Evolutionary conservation across 2,329 filamentous ascomycete genomes (phyloP).

Genomic region (Monosporascus sp.): DNA sequence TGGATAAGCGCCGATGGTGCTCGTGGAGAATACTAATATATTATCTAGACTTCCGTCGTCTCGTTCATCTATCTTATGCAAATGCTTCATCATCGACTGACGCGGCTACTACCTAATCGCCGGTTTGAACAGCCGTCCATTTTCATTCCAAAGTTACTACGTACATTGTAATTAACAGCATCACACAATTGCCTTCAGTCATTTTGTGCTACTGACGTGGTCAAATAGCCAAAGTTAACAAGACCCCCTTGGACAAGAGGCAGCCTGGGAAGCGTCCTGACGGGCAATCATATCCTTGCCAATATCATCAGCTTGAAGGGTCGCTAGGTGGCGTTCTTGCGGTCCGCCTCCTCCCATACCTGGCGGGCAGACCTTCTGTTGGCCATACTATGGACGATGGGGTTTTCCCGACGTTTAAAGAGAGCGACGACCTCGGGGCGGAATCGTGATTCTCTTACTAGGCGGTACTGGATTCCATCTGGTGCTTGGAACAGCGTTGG

Average conservation of each 20-base stretch:
- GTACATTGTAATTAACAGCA: neutral
- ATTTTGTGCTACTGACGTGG: neutral
- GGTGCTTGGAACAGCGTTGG: neutral
- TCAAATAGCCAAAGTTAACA: neutral
- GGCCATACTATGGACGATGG: conserved; percentile 12
- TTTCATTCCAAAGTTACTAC: no score
- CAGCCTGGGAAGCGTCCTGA: no score
- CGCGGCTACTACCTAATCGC: neutral
- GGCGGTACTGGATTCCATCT: conserved; percentile 3
- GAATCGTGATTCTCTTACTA: conserved; percentile 11
- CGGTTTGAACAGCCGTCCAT: no score
- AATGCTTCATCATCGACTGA: neutral
- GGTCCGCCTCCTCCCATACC: conserved; percentile 8
- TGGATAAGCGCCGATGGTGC: neutral
- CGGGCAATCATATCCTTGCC: no score
- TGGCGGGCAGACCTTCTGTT: conserved; percentile 15
- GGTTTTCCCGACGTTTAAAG: conserved; percentile 12
- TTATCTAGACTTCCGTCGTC: neutral
- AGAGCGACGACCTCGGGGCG: conserved; percentile 11
- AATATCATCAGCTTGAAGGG: no score
- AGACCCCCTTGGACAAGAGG: no score
- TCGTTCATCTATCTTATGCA: neutral
- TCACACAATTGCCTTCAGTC: neutral
- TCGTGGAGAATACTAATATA: neutral
- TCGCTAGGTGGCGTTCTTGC: neutral